Conservation (phyloP, 768 basidiomycete genomes). For the Suillus weaverae region DNA sequence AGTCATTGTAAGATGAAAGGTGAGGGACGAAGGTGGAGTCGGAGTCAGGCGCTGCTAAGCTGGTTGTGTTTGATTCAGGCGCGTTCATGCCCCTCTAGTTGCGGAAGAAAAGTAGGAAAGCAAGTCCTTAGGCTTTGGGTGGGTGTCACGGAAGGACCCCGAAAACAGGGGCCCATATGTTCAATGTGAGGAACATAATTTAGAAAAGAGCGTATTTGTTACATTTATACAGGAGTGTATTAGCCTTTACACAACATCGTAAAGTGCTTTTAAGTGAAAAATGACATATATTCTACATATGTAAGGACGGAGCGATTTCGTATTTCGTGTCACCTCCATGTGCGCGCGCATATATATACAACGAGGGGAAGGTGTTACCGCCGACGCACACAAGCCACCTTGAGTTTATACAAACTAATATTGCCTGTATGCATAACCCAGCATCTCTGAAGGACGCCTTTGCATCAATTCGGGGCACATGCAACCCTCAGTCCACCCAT, state of each 20-base stretch:
- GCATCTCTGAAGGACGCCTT: background rate
- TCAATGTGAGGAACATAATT: background rate
- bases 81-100: background rate
- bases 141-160: background rate
- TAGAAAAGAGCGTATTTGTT: background rate
- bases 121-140: too few relatives aligned
- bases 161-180: background rate
- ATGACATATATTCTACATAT: background rate
- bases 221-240: background rate
- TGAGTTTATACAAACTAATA: background rate
- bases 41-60: background rate
- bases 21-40: background rate
- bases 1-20: slow-evolving; percentile 42
- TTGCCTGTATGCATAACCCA: background rate
- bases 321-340: too few relatives aligned
- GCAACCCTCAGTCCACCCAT: slow-evolving; percentile 2
- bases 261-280: background rate
- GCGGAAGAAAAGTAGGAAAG: background rate
- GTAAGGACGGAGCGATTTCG: too few relatives aligned
- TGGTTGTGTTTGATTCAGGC: background rate
- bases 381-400: background rate
- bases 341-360: background rate
- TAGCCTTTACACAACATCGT: background rate
- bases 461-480: slow-evolving; percentile 4
- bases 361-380: background rate